Base-by-base conservation (phyloP, 2,329 filamentous ascomycete genomes). In the Scortechinia acanthostroma region DNA sequence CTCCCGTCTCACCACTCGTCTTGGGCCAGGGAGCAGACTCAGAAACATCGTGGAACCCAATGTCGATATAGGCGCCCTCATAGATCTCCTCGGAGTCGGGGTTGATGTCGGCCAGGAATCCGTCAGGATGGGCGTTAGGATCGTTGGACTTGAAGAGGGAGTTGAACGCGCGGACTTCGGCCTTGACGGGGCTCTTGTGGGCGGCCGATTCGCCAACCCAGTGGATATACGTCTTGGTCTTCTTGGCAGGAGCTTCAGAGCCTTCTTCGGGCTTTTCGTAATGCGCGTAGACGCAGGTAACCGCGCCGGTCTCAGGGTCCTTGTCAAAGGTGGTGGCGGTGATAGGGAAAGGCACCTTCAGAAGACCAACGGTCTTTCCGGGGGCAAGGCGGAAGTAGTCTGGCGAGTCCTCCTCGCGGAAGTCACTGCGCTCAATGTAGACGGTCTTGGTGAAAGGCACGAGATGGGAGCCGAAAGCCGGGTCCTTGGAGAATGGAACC, bases 331-430 rank as follows among this genome's bases (percentile, higher is more conserved):
- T 71, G 1, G 73, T 77, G 1, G 79, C 81, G 37, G 71, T 76
- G 54, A 88, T 77, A 2, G 81, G 74, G 61, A 75, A 79, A 1
- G 81, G 76, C 2, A 73, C 76, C 57, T 86, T 77, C 51, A 85
- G 69, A 3, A 88, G 68, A 40, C 83, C 83, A 20, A 87, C 83
- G 3, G 73, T 70, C 60, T 86, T 82, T 47, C 80, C 80, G 0
- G 82, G 82, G 1, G 83, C 77, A 16, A 88, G 71, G 30, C 83
- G 78, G 74, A 86, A 87, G 62, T 84, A 88, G 50, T 86, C 80
- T 6, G 74, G 70, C 48, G 72, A 74, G 55, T 83, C 80, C 37
- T 74, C 75, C 56, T 83, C 79, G 25, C 83, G 74, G 68, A 88
- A 88, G 57, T 88, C 83, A 45, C 71, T 74, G 42, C 79, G 74